phyloP scores from a whole-genome alignment of 129 eudicot genomes.

The Lactuca sativa region DNA sequence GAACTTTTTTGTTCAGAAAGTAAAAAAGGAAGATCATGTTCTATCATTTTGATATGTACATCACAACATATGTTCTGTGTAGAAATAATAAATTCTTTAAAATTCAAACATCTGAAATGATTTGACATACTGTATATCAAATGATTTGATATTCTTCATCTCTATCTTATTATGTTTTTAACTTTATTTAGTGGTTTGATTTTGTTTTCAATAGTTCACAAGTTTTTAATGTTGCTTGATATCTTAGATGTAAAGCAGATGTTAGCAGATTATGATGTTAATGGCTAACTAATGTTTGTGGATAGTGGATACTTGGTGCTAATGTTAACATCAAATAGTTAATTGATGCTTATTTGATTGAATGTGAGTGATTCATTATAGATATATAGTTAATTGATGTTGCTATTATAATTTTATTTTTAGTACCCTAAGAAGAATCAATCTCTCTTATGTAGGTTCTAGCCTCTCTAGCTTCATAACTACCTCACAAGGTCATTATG shows the following conservation, averaged over 20 bases:
- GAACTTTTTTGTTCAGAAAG: neutral
- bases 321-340: neutral
- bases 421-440: neutral
- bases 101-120: neutral
- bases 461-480: neutral
- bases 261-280: neutral
- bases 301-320: neutral
- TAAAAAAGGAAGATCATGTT: conserved; percentile 8
- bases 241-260: neutral
- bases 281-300: neutral
- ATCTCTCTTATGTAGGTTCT: neutral
- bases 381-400: neutral
- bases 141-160: neutral
- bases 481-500: neutral
- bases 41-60: conserved; percentile 8
- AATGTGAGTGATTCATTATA: conserved; percentile 1
- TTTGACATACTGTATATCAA: conserved; percentile 4
- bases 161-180: neutral
- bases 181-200: neutral
- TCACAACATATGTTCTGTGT: neutral
- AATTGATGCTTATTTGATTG: neutral
- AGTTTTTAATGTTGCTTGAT: neutral
- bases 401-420: neutral
- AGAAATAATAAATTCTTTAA: neutral
- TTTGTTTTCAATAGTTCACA: conserved; percentile 1